Evolutionary conservation across 1,284 basidiomycete genomes (phyloP).

Genomic region (Austropuccinia psidii): DNA sequence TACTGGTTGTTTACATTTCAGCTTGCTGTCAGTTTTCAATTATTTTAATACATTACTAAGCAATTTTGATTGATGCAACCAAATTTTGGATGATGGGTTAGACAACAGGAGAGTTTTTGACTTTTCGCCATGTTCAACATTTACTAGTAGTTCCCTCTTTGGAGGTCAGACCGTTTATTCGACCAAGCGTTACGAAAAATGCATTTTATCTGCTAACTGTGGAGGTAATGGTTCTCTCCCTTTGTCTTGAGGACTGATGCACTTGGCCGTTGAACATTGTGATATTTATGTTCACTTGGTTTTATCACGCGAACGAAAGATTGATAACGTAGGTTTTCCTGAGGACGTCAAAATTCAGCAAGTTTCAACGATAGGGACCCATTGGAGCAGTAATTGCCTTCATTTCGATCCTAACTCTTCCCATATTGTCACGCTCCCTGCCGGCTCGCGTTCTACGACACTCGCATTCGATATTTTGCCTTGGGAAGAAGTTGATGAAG

Average conservation of each 20-base stretch:
- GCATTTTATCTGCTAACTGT: slow-evolving; percentile 57
- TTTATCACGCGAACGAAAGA: no score
- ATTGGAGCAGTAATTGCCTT: slow-evolving; percentile 20
- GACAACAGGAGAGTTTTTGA: slow-evolving; percentile 54
- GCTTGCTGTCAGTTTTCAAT: slow-evolving; percentile 3
- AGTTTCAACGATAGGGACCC: slow-evolving; percentile 17
- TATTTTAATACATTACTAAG: no score
- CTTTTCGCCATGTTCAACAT: slow-evolving; percentile 54
- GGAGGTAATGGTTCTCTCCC: slow-evolving; percentile 46
- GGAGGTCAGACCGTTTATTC: slow-evolving; percentile 52
- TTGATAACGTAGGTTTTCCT: slow-evolving; percentile 15
- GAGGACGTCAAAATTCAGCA: slow-evolving; percentile 31
- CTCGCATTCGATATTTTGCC: slow-evolving; percentile 11
- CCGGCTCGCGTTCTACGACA: neutral
- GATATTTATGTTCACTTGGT: no score
- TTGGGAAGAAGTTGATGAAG: neutral
- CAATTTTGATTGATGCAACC: no score
- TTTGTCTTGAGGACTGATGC: no score
- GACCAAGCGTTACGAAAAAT: slow-evolving; percentile 54
- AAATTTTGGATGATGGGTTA: slow-evolving; percentile 28
- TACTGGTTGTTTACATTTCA: slow-evolving; percentile 26
- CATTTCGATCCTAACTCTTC: neutral
- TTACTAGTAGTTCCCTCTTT: slow-evolving; percentile 59
- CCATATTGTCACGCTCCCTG: neutral
- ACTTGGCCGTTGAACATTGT: no score